A percentile compares a stretch with the other conserved stretches of the same genome.
Conservation (phyloP, 1,284 basidiomycete species). For the Puccinia sorghi region DNA sequence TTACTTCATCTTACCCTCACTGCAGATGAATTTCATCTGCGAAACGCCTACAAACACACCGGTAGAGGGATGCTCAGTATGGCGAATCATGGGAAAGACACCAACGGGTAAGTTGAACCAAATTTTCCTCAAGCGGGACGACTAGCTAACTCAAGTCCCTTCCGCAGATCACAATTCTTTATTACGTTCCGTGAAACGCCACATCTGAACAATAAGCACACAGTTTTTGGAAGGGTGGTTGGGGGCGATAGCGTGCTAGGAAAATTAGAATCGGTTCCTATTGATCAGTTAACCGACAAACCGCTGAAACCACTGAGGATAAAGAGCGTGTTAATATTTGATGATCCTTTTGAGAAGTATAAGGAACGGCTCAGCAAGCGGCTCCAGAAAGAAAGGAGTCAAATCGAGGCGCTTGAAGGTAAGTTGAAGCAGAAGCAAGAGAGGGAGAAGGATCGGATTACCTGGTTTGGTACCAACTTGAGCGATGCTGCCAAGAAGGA, state of each 20-base stretch:
- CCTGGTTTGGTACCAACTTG: conserved; percentile 45
- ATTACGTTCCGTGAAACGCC: conserved; percentile 78
- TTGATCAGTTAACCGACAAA: conserved; percentile 79
- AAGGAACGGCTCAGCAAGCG: conserved; percentile 35
- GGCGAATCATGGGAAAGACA: conserved; percentile 57
- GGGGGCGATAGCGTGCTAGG: conserved; percentile 88
- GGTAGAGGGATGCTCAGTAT: conserved; percentile 55
- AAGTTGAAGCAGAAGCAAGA: conserved; percentile 32
- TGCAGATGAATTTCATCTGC: conserved; percentile 49
- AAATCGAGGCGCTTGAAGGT: conserved; percentile 17
- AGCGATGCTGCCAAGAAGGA: not conserved
- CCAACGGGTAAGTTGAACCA: conserved; percentile 54
- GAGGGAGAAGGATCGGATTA: conserved; percentile 37
- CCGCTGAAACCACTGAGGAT: conserved; percentile 80
- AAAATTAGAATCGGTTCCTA: conserved; percentile 75
- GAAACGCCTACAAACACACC: conserved; percentile 55
- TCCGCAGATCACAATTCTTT: conserved; percentile 65
- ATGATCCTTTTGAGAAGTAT: conserved; percentile 49
- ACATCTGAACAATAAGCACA: conserved; percentile 63
- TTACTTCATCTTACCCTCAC: not conserved
- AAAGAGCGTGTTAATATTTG: conserved; percentile 73
- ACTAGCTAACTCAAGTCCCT: not conserved
- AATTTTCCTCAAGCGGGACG: no score
- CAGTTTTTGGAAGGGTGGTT: conserved; percentile 90
- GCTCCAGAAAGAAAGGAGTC: conserved; percentile 25